Evolutionary conservation across 2,329 filamentous ascomycete species (phyloP).

Genomic region (Colletotrichum sp.): DNA sequence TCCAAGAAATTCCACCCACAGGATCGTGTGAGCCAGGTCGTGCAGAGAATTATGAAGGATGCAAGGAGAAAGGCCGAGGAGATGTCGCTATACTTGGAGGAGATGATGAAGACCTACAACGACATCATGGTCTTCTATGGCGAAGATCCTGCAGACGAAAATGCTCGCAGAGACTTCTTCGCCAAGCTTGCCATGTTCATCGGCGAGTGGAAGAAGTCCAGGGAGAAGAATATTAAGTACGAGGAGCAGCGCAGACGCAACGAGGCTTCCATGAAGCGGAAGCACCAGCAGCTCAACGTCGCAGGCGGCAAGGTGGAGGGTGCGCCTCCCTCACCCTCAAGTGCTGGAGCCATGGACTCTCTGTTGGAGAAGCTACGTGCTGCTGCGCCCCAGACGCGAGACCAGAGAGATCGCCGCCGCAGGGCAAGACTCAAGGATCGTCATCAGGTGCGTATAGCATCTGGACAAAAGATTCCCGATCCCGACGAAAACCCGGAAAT

Average conservation of each 20-base stretch:
- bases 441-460: conserved; percentile 88
- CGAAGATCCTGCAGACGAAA: conserved; percentile 90
- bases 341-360: conserved; percentile 93
- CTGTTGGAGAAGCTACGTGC: conserved; percentile 93
- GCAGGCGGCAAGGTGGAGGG: conserved; percentile 40
- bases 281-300: conserved; percentile 73
- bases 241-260: conserved; percentile 87
- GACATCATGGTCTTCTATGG: conserved; percentile 98
- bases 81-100: conserved; percentile 90
- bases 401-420: conserved; percentile 86
- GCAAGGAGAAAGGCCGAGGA: conserved; percentile 95
- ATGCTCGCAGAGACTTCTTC: conserved; percentile 94
- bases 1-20: conserved; percentile 98
- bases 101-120: conserved; percentile 89
- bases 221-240: conserved; percentile 84
- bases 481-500: conserved; percentile 64
- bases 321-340: conserved; percentile 68
- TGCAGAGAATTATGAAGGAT: conserved; percentile 95
- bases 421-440: conserved; percentile 88
- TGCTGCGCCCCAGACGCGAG: conserved; percentile 86
- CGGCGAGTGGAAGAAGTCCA: conserved; percentile 93
- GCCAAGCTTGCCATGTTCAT: conserved; percentile 90
- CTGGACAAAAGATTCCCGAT: conserved; percentile 87
- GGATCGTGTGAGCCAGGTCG: conserved; percentile 90
- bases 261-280: conserved; percentile 91